phyloP scores from a whole-genome alignment of 192 early-diverging fungal genomes.

The Spinellus fusiger region DNA sequence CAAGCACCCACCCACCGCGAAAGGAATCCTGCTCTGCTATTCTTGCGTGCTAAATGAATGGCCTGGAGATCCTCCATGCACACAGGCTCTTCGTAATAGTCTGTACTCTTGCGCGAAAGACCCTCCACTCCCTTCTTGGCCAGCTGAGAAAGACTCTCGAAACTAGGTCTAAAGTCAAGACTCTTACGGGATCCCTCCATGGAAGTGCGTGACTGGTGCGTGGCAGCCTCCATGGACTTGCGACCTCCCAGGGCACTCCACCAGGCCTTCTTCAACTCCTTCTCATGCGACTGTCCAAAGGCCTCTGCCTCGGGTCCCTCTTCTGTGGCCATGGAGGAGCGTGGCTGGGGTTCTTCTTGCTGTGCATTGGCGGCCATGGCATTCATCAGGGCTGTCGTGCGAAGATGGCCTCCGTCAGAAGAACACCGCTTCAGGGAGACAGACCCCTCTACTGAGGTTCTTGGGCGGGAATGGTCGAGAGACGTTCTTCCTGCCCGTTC shows the following conservation, averaged over 20 bases:
- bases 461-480: conserved; percentile 14
- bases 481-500: conserved; percentile 7
- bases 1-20: conserved; percentile 13
- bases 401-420: conserved; percentile 25
- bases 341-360: conserved; percentile 7
- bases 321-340: conserved; percentile 12
- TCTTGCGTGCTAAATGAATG: background rate
- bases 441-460: background rate
- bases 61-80: background rate
- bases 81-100: background rate
- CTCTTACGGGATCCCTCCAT: conserved; percentile 7
- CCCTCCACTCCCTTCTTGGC: conserved; percentile 29
- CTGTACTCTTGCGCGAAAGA: conserved; percentile 17
- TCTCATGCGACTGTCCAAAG: conserved; percentile 19
- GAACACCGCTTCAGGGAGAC: conserved; percentile 24
- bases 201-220: conserved; percentile 11
- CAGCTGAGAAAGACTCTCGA: conserved; percentile 21
- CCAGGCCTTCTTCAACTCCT: conserved; percentile 34
- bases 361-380: conserved; percentile 16
- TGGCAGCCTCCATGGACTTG: conserved; percentile 20
- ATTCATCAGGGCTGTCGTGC: conserved; percentile 22
- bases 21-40: conserved; percentile 9
- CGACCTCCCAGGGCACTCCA: conserved; percentile 24
- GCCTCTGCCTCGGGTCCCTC: conserved; percentile 23
- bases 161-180: conserved; percentile 31